Evolutionary conservation across 805 yeast genomes (phyloP).

Genomic region (Metschnikowia dekortorum): DNA sequence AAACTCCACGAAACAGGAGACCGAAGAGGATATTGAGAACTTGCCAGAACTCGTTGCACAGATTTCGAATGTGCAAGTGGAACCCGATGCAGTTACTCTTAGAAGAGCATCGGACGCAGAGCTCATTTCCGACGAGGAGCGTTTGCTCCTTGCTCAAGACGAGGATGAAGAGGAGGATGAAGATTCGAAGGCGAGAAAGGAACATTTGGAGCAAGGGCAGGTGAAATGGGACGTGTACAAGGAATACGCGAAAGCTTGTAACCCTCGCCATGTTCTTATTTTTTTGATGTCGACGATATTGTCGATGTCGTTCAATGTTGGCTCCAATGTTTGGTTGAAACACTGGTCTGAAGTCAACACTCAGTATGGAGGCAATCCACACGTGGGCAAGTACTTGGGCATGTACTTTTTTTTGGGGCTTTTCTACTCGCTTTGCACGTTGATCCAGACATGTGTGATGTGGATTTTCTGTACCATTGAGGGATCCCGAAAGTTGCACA

Average conservation of each 20-base stretch:
- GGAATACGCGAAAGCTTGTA: slow-evolving; percentile 86
- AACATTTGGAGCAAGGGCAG: slow-evolving; percentile 87
- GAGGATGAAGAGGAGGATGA: slow-evolving; percentile 36
- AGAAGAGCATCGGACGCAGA: slow-evolving; percentile 64
- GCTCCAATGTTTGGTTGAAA: slow-evolving; percentile 87
- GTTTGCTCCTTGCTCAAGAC: slow-evolving; percentile 22
- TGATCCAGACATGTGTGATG: slow-evolving; percentile 63
- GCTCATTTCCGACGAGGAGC: slow-evolving; percentile 35
- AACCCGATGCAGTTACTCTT: slow-evolving; percentile 33
- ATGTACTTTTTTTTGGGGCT: slow-evolving; percentile 75
- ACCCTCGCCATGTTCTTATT: slow-evolving; percentile 55
- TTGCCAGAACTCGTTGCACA: slow-evolving; percentile 24
- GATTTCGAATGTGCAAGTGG: slow-evolving; percentile 25
- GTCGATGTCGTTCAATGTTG: slow-evolving; percentile 58
- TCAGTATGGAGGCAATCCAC: slow-evolving; percentile 62
- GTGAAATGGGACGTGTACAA: slow-evolving; percentile 83
- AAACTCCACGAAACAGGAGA: slow-evolving; percentile 19
- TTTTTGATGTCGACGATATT: slow-evolving; percentile 53
- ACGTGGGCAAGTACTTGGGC: slow-evolving; percentile 65
- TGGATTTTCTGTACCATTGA: slow-evolving; percentile 81
- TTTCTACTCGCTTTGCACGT: slow-evolving; percentile 53
- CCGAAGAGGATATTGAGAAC: slow-evolving; percentile 11
- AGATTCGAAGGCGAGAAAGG: slow-evolving; percentile 49
- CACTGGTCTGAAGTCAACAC: slow-evolving; percentile 95
- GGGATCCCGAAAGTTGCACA: slow-evolving; percentile 75